These are phyloP conservation scores for Smittium mucronatum DNA, from an alignment of 371 early-diverging fungal genomes.

Conservation along the genomic window DNA sequence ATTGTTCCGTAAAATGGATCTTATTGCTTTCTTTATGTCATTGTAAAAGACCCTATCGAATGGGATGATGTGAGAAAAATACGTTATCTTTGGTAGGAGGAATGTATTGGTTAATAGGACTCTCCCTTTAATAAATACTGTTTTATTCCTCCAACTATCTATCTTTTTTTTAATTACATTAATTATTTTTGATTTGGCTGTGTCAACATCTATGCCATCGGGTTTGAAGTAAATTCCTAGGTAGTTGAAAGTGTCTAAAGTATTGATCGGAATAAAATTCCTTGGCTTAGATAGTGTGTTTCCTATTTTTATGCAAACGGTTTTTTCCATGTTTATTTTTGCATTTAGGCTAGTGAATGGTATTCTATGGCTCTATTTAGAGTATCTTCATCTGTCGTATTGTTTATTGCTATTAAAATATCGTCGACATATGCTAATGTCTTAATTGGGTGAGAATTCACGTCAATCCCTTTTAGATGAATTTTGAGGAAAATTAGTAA, in stretches of 20 bases:
- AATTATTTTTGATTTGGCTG: not conserved
- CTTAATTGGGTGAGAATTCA: not conserved
- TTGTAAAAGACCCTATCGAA: too few relatives aligned
- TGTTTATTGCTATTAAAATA: constrained; percentile 2
- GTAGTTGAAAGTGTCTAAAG: not conserved
- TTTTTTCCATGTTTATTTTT: constrained; percentile 6
- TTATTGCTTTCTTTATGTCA: too few relatives aligned
- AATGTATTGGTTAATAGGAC: constrained; percentile 7
- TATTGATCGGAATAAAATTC: not conserved
- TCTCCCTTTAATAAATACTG: not conserved
- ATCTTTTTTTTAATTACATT: not conserved
- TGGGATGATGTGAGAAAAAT: not conserved
- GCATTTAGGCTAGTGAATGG: constrained; percentile 9
- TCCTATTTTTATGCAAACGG: not conserved
- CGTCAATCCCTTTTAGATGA: not conserved
- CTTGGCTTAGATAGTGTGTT: not conserved
- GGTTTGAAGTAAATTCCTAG: constrained; percentile 8
- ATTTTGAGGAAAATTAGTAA: constrained; percentile 8
- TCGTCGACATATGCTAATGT: constrained; percentile 15
- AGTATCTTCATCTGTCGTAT: not conserved
- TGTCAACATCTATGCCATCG: not conserved
- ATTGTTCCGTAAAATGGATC: too few relatives aligned
- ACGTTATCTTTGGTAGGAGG: constrained; percentile 3
- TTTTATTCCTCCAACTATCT: not conserved
- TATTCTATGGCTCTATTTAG: not conserved